Evolutionary conservation across 139 green algal genomes (phyloP), one percentile per base, ranked within the genome.

Genomic region (Volvox africanus): DNA sequence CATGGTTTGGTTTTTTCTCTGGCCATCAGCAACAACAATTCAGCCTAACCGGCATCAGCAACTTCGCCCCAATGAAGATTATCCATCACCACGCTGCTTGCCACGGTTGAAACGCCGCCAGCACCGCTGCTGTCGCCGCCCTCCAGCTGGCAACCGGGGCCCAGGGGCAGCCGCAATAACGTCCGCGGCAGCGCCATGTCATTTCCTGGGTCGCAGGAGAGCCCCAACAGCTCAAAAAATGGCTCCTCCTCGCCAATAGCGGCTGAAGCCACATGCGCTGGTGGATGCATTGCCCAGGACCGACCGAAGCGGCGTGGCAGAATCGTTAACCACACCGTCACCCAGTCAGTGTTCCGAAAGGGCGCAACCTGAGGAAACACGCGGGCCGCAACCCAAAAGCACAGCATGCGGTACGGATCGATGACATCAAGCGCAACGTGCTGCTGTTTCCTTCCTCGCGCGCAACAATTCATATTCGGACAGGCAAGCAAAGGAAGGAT

Each of bases 81-180:
- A 55, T 55, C 44, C 44, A 55, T 55, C 44, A 55, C 44, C 44
- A 14, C 9, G 44, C 44, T 55, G 9, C 9, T 55, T 55, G 44
- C 44, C 44, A 55, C 5, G 44, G 44, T 55, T 5, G 9, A 55
- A 16, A 73, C 65, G 65, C 9, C 65, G 24, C 21, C 65, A 30
- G 6, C 65, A 28, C 21, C 24, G 11, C 24, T 12, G 65, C 24
- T 12, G 21, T 73, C 65, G 71, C 71, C 24, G 78, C 24, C 28
- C 80, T 86, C n/a, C 81, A 87, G 37, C 61, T 62, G 3, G n/a
- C 81, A 87, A 0, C 81, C 33, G 20, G 71, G 28, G 0, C 81
- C 32, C 36, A 87, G 81, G 18, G 61, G 81, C 81, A 87, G 30
- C 61, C 81, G 81, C n/a, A 87, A 24, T 32, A 87, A 62, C n/a